Conservation (phyloP, 257 asterid genomes). For the Gentiana macrophylla region DNA sequence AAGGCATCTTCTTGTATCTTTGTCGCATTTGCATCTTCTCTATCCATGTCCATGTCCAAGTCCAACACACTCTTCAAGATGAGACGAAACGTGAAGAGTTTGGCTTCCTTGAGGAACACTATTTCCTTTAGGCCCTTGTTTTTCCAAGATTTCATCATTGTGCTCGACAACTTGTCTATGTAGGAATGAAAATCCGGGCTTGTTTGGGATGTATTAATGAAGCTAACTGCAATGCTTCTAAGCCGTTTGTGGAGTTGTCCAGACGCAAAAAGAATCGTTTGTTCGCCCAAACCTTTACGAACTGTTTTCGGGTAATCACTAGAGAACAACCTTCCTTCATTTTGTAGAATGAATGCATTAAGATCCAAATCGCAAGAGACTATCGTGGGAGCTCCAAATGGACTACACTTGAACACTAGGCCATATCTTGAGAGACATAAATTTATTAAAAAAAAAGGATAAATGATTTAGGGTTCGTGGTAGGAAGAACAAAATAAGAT, state of each 20-base stretch:
- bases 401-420: constrained; percentile 38
- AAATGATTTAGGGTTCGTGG: no score
- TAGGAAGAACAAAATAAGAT: no score
- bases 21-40: no score
- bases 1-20: no score
- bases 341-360: constrained; percentile 41
- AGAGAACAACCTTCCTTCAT: constrained; percentile 41
- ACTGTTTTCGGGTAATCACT: constrained; percentile 52
- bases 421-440: constrained; percentile 30
- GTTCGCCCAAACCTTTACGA: constrained; percentile 37
- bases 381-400: constrained; percentile 45
- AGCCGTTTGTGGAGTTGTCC: constrained; percentile 5
- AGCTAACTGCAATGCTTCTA: constrained; percentile 25
- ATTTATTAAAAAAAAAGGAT: no score
- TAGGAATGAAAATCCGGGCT: constrained; percentile 19
- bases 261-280: constrained; percentile 30
- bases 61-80: constrained; percentile 42
- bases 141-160: constrained; percentile 28
- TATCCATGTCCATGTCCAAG: no score
- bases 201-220: constrained; percentile 32
- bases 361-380: constrained; percentile 55
- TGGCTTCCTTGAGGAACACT: constrained; percentile 39
- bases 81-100: constrained; percentile 44
- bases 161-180: constrained; percentile 19
- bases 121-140: constrained; percentile 10